Evolutionary conservation across 495 filamentous ascomycete species (phyloP).

Genomic region (Parachaetomium inaequale): DNA sequence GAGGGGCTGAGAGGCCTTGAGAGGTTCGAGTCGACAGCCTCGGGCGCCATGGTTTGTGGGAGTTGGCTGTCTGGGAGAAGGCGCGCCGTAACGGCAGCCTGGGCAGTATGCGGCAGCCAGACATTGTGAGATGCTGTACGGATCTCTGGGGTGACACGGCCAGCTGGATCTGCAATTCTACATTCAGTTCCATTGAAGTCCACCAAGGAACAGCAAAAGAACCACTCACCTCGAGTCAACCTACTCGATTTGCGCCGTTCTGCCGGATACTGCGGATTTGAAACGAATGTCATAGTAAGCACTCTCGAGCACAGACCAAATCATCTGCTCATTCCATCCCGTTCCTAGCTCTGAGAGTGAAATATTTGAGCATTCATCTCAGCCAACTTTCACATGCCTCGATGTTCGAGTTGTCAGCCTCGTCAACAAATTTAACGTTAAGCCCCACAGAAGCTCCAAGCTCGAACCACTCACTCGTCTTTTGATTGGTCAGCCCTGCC

Average conservation of each 20-base stretch:
- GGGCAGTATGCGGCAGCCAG: slow-evolving; percentile 14
- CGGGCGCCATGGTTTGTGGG: slow-evolving; percentile 1
- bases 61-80: slow-evolving; percentile 13
- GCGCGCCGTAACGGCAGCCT: slow-evolving; percentile 18
- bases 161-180: not conserved
- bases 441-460: not conserved
- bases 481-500: not conserved
- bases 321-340: not conserved
- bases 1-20: slow-evolving; percentile 16
- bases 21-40: not conserved
- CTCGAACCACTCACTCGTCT: not conserved
- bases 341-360: not conserved
- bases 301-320: not conserved
- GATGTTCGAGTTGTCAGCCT: not conserved
- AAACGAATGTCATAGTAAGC: not conserved
- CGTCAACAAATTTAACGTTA: slow-evolving; percentile 4
- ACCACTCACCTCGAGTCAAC: too few relatives aligned
- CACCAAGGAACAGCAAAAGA: too few relatives aligned
- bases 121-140: slow-evolving; percentile 8
- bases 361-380: not conserved
- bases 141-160: not conserved
- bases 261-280: not conserved
- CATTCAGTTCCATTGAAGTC: not conserved
- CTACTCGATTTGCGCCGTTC: not conserved
- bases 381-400: not conserved